Evolutionary conservation across 75 land plant genomes (phyloP), one percentile per base, ranked within the genome.

Genomic region (Chamaecyparis obtusa): DNA sequence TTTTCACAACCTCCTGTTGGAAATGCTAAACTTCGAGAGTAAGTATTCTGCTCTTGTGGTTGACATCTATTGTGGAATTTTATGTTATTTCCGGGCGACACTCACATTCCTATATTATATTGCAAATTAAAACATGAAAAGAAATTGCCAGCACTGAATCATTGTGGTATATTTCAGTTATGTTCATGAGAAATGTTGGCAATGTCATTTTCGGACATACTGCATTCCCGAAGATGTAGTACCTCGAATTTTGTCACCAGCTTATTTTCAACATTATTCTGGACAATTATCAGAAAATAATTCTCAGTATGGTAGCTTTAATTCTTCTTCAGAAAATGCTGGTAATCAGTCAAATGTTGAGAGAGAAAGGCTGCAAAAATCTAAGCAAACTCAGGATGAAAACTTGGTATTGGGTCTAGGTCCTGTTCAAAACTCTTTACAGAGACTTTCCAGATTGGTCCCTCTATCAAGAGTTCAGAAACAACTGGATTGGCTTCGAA

Each of bases 1-100:
- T 97, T 97, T 82, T 96, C 99, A 46, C 99, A 97, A 88, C 99
- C 99, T 71, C 98, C 99, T 54, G 99, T 97, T 90, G 99, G 99
- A n/a, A 97, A 97, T 92, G 94, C 93, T 83, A 98, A 95, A n/a
- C 87, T 97, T 54, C 93, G 91, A 93, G 99, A 97, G 98, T 96
- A 91, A n/a, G 95, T 86, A 51, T 84, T 84, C 33, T 35, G 19
- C 32, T 67, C 49, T 33, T 10, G 24, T 9, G 5, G 48, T 39
- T 39, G n/a, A 81, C 4, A 44, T 44, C 32, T n/a, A 44, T 24
- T 81, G 13, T 81, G 49, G 30, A 81, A 21, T 81, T 78, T 21
- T 41, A 9, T 41, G 27, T 24, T 46, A 7, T 81, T 44, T 81
- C 48, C 46, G 1, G 32, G 15, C 46, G 32, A 5, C 48, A n/a